A percentile compares a stretch with the other conserved stretches of the same genome.
Conservation (phyloP, 495 filamentous ascomycete species). For the Hyaloscypha finlandica region DNA sequence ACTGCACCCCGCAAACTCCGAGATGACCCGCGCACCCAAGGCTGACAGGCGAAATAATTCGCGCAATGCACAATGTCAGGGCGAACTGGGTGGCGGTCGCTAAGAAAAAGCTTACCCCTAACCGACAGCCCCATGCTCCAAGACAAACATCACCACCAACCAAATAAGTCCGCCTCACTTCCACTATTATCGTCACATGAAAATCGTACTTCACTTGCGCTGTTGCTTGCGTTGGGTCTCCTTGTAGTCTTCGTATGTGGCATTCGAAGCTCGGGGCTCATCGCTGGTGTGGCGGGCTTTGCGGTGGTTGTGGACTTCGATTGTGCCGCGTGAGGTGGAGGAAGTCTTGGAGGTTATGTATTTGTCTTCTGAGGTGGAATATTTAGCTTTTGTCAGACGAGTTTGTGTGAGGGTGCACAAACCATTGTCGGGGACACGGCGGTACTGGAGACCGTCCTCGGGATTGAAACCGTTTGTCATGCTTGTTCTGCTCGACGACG, state of each 20-base stretch:
- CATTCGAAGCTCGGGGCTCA: slow-evolving; percentile 7
- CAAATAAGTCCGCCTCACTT: background rate
- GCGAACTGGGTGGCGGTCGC: background rate
- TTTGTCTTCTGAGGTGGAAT: background rate
- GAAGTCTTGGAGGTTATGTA: slow-evolving; percentile 1
- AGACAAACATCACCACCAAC: background rate
- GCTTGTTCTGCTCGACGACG: slow-evolving; percentile 10
- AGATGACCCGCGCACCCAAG: background rate
- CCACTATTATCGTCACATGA: background rate
- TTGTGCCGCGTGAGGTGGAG: background rate
- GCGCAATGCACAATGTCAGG: background rate
- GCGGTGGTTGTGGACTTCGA: slow-evolving; percentile 1
- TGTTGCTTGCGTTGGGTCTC: background rate
- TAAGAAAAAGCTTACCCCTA: background rate
- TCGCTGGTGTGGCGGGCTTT: background rate
- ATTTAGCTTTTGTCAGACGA: background rate
- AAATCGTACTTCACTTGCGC: background rate
- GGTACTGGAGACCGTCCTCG: background rate
- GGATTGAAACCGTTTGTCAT: slow-evolving; percentile 3
- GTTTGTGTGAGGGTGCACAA: background rate
- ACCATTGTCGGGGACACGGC: slow-evolving; percentile 20
- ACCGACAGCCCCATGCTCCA: background rate
- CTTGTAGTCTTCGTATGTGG: slow-evolving; percentile 13
- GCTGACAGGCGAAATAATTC: background rate
- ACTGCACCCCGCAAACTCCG: background rate